phyloP scores from a whole-genome alignment of 2,329 filamentous ascomycete species.

The Nothophoma quercina region DNA sequence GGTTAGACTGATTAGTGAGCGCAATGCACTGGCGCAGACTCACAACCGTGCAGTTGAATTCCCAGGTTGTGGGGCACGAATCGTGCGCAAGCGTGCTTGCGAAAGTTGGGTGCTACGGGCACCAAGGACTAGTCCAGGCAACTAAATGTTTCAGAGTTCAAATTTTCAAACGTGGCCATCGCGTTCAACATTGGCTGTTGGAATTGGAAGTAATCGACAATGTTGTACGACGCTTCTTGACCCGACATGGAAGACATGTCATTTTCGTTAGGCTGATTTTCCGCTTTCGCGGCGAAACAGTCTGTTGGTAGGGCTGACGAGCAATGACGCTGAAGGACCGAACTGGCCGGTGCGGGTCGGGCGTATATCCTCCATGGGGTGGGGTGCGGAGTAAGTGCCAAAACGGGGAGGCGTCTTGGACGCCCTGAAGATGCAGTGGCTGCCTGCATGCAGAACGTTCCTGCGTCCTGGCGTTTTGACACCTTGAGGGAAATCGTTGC shows the following conservation, averaged over 20 bases:
- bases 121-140: constrained; percentile 4
- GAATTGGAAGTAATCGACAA: neutral
- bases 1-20: neutral
- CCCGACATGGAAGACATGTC: neutral
- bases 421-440: constrained; percentile 2
- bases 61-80: constrained; percentile 6
- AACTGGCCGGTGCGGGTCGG: constrained; percentile 7
- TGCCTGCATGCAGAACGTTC: constrained; percentile 10
- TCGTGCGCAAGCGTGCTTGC: constrained; percentile 1
- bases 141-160: constrained; percentile 1
- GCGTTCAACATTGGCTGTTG: neutral
- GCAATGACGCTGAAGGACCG: constrained; percentile 8
- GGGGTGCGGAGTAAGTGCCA: neutral
- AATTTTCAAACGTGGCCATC: neutral
- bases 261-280: neutral
- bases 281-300: neutral
- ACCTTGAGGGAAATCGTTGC: neutral
- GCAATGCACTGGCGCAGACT: neutral
- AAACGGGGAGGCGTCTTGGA: neutral
- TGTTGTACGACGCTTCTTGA: neutral
- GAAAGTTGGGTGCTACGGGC: constrained; percentile 10
- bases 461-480: constrained; percentile 9
- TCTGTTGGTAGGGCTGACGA: constrained; percentile 9
- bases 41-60: constrained; percentile 2
- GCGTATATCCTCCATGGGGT: neutral